Conservation (phyloP, 257 asterid genomes). For the Eucommia ulmoides region DNA sequence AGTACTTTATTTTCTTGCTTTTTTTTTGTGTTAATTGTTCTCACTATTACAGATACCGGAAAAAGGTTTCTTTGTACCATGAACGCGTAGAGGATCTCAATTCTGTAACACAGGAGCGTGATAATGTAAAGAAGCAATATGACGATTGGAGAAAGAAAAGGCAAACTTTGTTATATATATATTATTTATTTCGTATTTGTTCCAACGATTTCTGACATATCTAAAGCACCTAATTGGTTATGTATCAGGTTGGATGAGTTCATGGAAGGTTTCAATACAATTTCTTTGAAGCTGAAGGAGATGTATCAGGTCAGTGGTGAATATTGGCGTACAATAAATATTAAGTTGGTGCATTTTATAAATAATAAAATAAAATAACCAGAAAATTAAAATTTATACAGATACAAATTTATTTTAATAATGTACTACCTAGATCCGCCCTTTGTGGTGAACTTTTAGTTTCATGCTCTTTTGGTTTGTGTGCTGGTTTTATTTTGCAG, state of each 20-base stretch:
- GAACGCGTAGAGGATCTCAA: constrained; percentile 86
- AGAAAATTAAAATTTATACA: too few species aligned
- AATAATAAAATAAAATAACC: too few species aligned
- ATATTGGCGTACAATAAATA: too few species aligned
- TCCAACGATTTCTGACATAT: neutral
- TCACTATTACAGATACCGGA: constrained; percentile 45
- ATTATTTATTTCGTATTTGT: neutral
- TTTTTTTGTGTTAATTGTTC: constrained; percentile 3
- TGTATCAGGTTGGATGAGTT: constrained; percentile 83
- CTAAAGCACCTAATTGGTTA: too few species aligned
- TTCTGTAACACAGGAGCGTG: constrained; percentile 71
- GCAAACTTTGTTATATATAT: constrained; percentile 13
- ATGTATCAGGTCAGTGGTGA: constrained; percentile 99
- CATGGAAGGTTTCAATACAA: constrained; percentile 90
- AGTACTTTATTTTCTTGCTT: neutral
- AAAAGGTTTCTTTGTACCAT: constrained; percentile 61
- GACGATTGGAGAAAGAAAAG: constrained; percentile 95
- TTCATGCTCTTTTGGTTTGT: too few species aligned
- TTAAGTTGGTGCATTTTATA: too few species aligned
- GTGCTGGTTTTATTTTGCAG: too few species aligned
- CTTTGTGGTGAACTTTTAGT: too few species aligned
- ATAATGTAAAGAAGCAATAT: constrained; percentile 71
- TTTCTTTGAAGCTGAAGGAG: constrained; percentile 88
- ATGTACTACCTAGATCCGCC: too few species aligned
- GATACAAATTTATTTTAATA: too few species aligned